Evolutionary conservation across 2,329 filamentous ascomycete genomes (phyloP), one percentile per base, ranked within the genome.

Genomic region (Paramyrothecium sp.): DNA sequence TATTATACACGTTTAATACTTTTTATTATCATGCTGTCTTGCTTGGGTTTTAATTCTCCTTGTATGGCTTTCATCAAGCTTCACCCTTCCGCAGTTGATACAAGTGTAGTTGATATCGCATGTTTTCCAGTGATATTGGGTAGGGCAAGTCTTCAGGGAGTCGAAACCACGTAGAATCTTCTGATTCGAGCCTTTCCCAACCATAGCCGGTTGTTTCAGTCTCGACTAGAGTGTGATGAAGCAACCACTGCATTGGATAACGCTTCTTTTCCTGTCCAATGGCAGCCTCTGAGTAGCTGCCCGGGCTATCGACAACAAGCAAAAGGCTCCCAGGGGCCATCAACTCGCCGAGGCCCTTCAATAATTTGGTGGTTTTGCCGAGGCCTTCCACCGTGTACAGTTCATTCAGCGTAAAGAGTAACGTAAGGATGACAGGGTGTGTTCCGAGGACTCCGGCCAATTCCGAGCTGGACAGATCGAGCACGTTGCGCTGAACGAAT

Each of bases 341-440:
- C 1, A 75, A 63, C 2, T 83, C 77, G 0, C 89, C 91, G 19
- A 97, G 75, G 1, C 78, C 78, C 3, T 92, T 81, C 0, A 99
- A 79, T 62, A 98, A 88, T 3, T 79, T 78, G 0, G 94, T 96
- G 0, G 94, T 92, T 63, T 87, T 85, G 2, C 87, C 80, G 51
- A 87, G 78, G 22, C 92, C 85, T 1, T 88, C 91, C 0, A 85
- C 80, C 0, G 90, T 89, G 77, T 97, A 98, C 0, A 99, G 86
- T 75, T 99, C 95, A 72, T 98, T 98, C 51, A 98, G 83, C 0
- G 94, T 97, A 79, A 98, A 99, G 75, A 98, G 85, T 13, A 98
- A 76, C 0, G 93, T 97, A 16, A 96, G 78, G 1, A 97, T 74
- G 3, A 81, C 63, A 11, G 82, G 77, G 1, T 69, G 47, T 17